These are phyloP conservation scores for Cladosporium austrohemisphaericum DNA, from an alignment of 2,329 filamentous ascomycete genomes.

Conservation along the genomic window DNA sequence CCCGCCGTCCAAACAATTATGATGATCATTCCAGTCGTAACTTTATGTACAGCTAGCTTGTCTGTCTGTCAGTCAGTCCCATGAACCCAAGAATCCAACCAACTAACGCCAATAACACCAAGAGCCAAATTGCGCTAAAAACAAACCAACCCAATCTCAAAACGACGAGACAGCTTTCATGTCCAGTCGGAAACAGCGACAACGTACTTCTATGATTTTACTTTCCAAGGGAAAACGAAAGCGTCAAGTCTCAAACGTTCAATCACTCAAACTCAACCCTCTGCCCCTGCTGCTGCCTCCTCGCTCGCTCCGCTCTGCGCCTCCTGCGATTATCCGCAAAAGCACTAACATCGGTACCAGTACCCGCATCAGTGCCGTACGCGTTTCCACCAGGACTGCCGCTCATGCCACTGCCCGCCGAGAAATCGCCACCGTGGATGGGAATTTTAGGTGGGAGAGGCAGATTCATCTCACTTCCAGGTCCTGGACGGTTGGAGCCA, in stretches of 20 bases:
- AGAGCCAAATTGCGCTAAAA: no score
- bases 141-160: no score
- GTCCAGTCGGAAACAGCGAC: no score
- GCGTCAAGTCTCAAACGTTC: background rate
- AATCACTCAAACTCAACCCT: constrained; percentile 48
- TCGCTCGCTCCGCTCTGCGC: constrained; percentile 51
- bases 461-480: constrained; percentile 26
- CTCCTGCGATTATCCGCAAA: constrained; percentile 53
- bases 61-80: no score
- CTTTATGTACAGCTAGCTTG: no score
- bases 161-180: no score
- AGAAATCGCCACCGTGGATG: constrained; percentile 3
- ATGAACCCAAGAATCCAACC: no score
- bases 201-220: no score
- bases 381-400: constrained; percentile 27
- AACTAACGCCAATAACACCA: no score
- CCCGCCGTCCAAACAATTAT: no score
- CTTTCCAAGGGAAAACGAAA: no score
- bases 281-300: constrained; percentile 32
- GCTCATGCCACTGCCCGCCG: constrained; percentile 26
- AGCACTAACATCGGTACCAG: constrained; percentile 39
- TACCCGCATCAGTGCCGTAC: constrained; percentile 39
- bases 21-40: no score
- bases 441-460: constrained; percentile 23
- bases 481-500: constrained; percentile 23